Base-by-base conservation (phyloP, 305 asterid genomes). In the Petunia hybrid region DNA sequence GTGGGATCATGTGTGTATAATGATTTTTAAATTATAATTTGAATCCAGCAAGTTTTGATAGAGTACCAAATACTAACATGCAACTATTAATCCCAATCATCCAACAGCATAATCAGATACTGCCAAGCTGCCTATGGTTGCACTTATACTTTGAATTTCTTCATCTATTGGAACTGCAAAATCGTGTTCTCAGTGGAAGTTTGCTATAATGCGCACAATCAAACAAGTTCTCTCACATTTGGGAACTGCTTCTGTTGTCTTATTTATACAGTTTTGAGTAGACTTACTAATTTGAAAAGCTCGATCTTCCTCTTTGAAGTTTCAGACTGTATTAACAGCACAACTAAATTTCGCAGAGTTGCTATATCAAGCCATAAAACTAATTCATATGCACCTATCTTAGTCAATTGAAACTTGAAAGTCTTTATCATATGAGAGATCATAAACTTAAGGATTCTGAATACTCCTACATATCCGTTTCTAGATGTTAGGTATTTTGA, bases 261-360 rank as follows among this genome's bases (percentile, higher is more conserved):
- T 36, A 4, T 10, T 35, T 62, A 8, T 13, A 35, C 68, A 10
- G 43, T 56, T 16, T 51, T 62, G 10, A 48, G 36, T 13, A 73
- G 63, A 4, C 78, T 3, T 51, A 53, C 63, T 51, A 1, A 51
- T 51, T 1, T 48, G 6, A 73, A 73, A 51, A 73, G 14, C 78
- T 73, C 63, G 38, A 13, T 5, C 0, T 48, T 71, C 6, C 63
- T 51, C 78, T 13, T 36, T 1, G 14, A 10, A 73, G 78, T 36
- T 73, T 73, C 78, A 10, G 77, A 48, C n/a, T 13, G 63, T 51
- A 73, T 6, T 35, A 51, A 73, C 1, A 51, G 51, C 78, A 36
- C 10, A 1, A 35, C 78, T 73, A 48, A 68, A 53, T 73, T 73
- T 36, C 51, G 78, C 36, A 13, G 51, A 73, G 78, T 51, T 71